phyloP scores from a whole-genome alignment of 129 eudicot species.

The Helianthus tuberosus region DNA sequence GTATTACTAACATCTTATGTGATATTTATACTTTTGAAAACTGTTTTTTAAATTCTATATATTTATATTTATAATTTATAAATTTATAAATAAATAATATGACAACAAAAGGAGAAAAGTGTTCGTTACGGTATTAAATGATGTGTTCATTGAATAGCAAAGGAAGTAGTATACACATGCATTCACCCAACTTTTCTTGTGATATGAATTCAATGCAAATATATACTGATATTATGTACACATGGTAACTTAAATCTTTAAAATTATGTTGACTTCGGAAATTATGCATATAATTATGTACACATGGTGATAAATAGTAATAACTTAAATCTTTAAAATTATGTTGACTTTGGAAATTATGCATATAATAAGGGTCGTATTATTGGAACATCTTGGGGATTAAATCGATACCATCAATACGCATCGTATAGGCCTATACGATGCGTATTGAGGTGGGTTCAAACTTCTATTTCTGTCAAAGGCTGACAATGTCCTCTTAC shows the following conservation, averaged over 20 bases:
- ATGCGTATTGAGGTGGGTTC: no score
- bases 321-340: neutral
- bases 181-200: slow-evolving; percentile 28
- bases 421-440: no score
- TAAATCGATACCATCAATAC: no score
- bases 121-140: neutral
- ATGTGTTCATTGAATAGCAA: slow-evolving; percentile 4
- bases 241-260: neutral
- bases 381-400: no score
- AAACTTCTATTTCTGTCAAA: no score
- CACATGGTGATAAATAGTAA: neutral
- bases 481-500: no score
- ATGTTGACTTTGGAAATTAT: no score
- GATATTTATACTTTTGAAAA: neutral
- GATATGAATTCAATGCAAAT: slow-evolving; percentile 22
- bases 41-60: neutral
- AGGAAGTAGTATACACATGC: slow-evolving; percentile 40
- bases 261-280: no score
- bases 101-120: slow-evolving; percentile 9
- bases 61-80: neutral
- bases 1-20: no score
- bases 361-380: no score
- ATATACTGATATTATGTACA: neutral
- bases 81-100: neutral
- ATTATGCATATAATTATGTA: neutral